Percentiles rank a stretch among this genome's conserved stretches.
phyloP scores from a whole-genome alignment of 208 protist genomes.

The Crithidia fasciculata region DNA sequence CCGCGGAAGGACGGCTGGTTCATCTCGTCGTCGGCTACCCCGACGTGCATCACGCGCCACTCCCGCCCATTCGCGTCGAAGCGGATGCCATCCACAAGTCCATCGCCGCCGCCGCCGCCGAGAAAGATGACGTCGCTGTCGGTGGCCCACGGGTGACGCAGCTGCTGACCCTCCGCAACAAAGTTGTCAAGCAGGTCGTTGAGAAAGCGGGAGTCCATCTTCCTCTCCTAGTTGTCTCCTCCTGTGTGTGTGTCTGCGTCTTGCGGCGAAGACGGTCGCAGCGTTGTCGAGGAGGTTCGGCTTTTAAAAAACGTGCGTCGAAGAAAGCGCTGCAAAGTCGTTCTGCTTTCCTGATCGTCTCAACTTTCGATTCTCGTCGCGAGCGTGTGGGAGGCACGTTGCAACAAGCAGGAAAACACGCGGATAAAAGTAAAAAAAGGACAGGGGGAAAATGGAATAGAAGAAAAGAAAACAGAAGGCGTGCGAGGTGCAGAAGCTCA shows the following conservation, averaged over 20 bases:
- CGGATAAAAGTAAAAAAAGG: not conserved
- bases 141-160: slow-evolving; percentile 20
- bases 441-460: slow-evolving; percentile 20
- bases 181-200: slow-evolving; percentile 25
- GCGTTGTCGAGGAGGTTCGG: too few relatives aligned
- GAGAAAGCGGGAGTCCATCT: slow-evolving; percentile 32
- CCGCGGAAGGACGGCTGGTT: slow-evolving; percentile 26
- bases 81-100: slow-evolving; percentile 15
- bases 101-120: slow-evolving; percentile 13
- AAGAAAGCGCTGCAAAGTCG: too few relatives aligned
- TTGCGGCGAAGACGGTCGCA: too few relatives aligned
- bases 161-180: slow-evolving; percentile 9
- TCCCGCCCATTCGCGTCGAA: slow-evolving; percentile 38
- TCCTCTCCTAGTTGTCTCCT: not conserved
- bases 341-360: too few relatives aligned
- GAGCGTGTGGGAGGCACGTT: too few relatives aligned
- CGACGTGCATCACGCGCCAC: slow-evolving; percentile 35
- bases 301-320: too few relatives aligned
- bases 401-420: not conserved
- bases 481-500: too few relatives aligned
- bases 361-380: too few relatives aligned
- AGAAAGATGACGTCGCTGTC: not conserved
- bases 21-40: slow-evolving; percentile 24
- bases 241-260: not conserved
- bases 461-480: slow-evolving; percentile 10